A percentile compares a stretch with the other conserved stretches of the same genome.
Evolutionary conservation across 73 alveolate species (phyloP).

Genomic region (Tetrahymena borealis): DNA sequence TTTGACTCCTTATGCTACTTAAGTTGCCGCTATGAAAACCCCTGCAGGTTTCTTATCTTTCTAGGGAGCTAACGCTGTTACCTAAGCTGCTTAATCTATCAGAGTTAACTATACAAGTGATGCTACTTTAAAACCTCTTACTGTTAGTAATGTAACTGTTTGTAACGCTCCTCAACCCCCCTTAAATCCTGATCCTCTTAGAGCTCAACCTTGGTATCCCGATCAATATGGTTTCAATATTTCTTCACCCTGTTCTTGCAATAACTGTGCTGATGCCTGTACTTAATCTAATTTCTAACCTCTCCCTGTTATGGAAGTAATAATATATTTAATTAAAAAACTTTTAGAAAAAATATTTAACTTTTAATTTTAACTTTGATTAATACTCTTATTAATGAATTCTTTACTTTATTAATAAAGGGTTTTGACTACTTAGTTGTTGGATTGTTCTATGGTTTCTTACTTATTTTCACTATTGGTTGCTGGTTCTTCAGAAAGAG

Average conservation of each 20-base stretch:
- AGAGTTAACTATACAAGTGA: conserved; percentile 6
- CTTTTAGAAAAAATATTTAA: too few relatives aligned
- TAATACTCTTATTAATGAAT: too few relatives aligned
- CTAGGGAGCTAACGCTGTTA: conserved; percentile 41
- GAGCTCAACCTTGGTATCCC: neutral
- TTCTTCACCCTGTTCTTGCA: neutral
- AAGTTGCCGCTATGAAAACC: conserved; percentile 52
- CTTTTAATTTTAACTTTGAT: too few relatives aligned
- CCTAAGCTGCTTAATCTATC: conserved; percentile 16
- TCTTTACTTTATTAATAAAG: neutral
- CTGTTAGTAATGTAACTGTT: neutral
- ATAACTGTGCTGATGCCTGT: neutral
- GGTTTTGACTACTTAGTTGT: neutral
- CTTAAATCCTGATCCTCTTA: neutral
- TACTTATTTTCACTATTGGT: neutral
- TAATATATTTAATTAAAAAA: neutral
- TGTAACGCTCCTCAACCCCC: neutral
- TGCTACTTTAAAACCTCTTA: neutral
- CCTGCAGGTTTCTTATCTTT: conserved; percentile 51
- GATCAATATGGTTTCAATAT: neutral
- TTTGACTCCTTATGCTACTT: conserved; percentile 53
- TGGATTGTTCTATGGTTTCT: neutral
- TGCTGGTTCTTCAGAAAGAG: neutral
- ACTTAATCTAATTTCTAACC: neutral
- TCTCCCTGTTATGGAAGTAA: neutral